Evolutionary conservation across 495 filamentous ascomycete genomes (phyloP).

Genomic region (Annulohypoxylon stygium): DNA sequence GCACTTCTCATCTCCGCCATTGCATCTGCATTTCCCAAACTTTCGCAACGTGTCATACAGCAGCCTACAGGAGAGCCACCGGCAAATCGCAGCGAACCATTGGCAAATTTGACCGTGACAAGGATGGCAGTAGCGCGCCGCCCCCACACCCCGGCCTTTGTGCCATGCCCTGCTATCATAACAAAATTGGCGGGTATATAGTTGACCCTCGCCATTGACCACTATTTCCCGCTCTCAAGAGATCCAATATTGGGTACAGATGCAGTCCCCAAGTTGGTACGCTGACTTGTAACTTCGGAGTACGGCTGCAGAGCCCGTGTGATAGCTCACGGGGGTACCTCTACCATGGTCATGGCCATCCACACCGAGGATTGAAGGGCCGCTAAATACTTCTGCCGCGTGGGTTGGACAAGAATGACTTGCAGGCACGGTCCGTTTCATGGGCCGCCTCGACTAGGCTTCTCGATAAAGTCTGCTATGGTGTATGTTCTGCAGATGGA

Average conservation of each 20-base stretch:
- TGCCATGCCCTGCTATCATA: constrained; percentile 35
- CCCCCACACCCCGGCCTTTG: constrained; percentile 36
- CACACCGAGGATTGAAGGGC: constrained; percentile 37
- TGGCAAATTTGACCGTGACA: constrained; percentile 41
- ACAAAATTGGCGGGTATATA: constrained; percentile 45
- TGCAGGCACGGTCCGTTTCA: constrained; percentile 46
- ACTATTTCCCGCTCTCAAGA: constrained; percentile 33
- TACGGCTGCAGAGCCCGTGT: constrained; percentile 43
- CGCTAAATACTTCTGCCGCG: constrained; percentile 38
- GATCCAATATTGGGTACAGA: constrained; percentile 41
- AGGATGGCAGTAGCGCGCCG: constrained; percentile 37
- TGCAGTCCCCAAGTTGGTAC: constrained; percentile 44
- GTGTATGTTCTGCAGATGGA: constrained; percentile 46
- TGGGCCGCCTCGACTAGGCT: constrained; percentile 41
- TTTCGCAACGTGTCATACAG: constrained; percentile 50
- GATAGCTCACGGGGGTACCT: constrained; percentile 42
- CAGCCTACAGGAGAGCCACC: constrained; percentile 45
- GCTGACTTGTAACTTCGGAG: constrained; percentile 47
- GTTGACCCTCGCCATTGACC: constrained; percentile 34
- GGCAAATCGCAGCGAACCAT: constrained; percentile 44
- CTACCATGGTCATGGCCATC: constrained; percentile 24
- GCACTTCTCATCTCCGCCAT: constrained; percentile 44
- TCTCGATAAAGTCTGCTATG: constrained; percentile 35
- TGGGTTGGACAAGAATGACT: constrained; percentile 44
- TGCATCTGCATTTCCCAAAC: constrained; percentile 36